Evolutionary conservation across 208 protist genomes (phyloP).

Genomic region (Trichomonas tenax): DNA sequence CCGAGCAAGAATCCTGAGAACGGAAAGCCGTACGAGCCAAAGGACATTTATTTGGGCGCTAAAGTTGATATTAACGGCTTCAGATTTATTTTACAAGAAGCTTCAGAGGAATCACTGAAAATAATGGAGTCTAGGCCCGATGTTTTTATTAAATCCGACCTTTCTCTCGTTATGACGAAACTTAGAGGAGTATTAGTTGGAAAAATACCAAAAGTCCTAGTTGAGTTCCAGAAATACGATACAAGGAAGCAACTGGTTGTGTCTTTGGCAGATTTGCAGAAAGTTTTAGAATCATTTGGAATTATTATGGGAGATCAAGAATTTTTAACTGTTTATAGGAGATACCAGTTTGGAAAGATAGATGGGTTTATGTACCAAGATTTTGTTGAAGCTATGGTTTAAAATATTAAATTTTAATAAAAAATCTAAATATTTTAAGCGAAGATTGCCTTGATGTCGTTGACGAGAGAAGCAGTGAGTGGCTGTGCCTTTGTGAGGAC

Average conservation of each 20-base stretch:
- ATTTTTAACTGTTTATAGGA: not conserved
- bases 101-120: not conserved
- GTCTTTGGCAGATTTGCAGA: not conserved
- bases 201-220: not conserved
- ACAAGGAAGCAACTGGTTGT: not conserved
- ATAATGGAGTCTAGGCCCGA: not conserved
- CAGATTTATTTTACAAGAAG: conserved; percentile 1
- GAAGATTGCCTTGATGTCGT: not conserved
- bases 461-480: not conserved
- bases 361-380: not conserved
- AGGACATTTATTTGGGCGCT: not conserved
- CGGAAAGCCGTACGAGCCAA: not conserved
- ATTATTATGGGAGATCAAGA: not conserved
- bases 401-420: not conserved
- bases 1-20: not conserved
- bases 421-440: not conserved
- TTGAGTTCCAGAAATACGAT: not conserved
- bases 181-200: not conserved
- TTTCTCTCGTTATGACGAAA: not conserved
- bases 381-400: not conserved
- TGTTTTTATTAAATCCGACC: not conserved
- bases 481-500: not conserved
- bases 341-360: not conserved
- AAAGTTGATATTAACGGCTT: not conserved
- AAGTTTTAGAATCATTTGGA: not conserved